A percentile compares a stretch with the other conserved stretches of the same genome.
Conservation (phyloP, 108 stramenopile species). For the Ochromonas danica region DNA sequence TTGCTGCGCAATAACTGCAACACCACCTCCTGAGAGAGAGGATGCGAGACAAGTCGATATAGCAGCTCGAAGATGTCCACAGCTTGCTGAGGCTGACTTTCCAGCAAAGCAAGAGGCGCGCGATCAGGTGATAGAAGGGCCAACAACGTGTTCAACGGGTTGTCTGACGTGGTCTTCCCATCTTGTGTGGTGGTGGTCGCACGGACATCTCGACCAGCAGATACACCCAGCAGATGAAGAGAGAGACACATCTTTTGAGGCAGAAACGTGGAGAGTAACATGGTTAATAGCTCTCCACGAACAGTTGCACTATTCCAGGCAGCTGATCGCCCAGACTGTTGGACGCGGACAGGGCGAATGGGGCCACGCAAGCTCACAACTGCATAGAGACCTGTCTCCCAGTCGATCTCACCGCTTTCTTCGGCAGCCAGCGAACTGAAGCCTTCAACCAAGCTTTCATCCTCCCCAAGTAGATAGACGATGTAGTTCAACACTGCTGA, state of each 20-base stretch:
- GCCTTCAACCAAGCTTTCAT: too few species aligned
- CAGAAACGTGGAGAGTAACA: background rate
- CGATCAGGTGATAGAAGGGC: background rate
- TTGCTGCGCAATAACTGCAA: background rate
- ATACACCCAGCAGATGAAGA: background rate
- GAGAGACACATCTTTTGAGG: background rate
- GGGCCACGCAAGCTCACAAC: too few species aligned
- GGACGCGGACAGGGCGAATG: too few species aligned
- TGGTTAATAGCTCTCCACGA: background rate
- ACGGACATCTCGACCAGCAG: background rate
- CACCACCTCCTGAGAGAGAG: background rate
- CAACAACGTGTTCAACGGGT: background rate
- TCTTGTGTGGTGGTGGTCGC: background rate
- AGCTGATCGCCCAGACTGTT: background rate
- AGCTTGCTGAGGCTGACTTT: background rate
- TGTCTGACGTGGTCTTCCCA: background rate
- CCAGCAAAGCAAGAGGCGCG: too few species aligned
- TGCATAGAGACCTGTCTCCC: background rate
- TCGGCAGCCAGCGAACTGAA: too few species aligned
- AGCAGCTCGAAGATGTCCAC: slow-evolving; percentile 8
- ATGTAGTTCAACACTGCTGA: too few species aligned
- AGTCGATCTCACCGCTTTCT: background rate
- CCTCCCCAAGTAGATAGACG: too few species aligned
- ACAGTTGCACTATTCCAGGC: background rate
- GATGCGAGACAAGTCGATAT: background rate